phyloP scores from a whole-genome alignment of 1,139 yeast species.

The Ashbya aceris region DNA sequence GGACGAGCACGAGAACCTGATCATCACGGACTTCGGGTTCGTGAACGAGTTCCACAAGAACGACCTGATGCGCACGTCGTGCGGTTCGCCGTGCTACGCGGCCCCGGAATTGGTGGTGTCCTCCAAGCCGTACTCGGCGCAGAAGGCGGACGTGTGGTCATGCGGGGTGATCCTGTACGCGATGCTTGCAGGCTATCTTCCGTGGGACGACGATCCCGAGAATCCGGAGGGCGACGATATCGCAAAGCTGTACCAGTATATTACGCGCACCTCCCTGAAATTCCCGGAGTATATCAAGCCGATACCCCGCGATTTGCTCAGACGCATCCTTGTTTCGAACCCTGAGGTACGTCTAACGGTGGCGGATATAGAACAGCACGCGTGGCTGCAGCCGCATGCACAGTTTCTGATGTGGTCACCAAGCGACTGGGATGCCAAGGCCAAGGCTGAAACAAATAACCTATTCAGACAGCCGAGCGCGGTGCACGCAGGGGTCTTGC shows the following conservation, averaged over 20 bases:
- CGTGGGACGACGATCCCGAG: slow-evolving; percentile 95
- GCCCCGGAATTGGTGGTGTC: slow-evolving; percentile 95
- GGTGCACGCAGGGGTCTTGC: slow-evolving; percentile 30
- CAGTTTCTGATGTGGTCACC: slow-evolving; percentile 78
- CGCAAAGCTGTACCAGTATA: slow-evolving; percentile 81
- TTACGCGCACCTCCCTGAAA: slow-evolving; percentile 82
- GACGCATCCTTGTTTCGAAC: slow-evolving; percentile 63
- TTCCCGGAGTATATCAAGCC: slow-evolving; percentile 94
- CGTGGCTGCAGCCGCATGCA: slow-evolving; percentile 79
- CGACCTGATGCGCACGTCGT: slow-evolving; percentile 87
- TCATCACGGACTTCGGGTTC: slow-evolving; percentile 76
- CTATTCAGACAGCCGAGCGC: slow-evolving; percentile 34
- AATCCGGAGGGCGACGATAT: slow-evolving; percentile 96
- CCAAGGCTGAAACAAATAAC: slow-evolving; percentile 33
- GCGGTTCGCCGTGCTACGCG: slow-evolving; percentile 98
- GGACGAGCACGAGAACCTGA: slow-evolving; percentile 55
- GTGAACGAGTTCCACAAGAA: slow-evolving; percentile 73
- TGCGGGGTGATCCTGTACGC: slow-evolving; percentile 93
- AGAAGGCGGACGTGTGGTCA: slow-evolving; percentile 94
- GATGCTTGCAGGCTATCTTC: slow-evolving; percentile 94
- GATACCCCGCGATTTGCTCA: slow-evolving; percentile 78
- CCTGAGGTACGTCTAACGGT: slow-evolving; percentile 72
- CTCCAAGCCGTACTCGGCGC: slow-evolving; percentile 82
- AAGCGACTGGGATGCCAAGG: slow-evolving; percentile 70
- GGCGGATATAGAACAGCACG: slow-evolving; percentile 65